A percentile compares a stretch with the other conserved stretches of the same genome.
These are phyloP conservation scores for Seiridium cupressi DNA, from an alignment of 2,329 filamentous ascomycete species.

Conservation along the genomic window DNA sequence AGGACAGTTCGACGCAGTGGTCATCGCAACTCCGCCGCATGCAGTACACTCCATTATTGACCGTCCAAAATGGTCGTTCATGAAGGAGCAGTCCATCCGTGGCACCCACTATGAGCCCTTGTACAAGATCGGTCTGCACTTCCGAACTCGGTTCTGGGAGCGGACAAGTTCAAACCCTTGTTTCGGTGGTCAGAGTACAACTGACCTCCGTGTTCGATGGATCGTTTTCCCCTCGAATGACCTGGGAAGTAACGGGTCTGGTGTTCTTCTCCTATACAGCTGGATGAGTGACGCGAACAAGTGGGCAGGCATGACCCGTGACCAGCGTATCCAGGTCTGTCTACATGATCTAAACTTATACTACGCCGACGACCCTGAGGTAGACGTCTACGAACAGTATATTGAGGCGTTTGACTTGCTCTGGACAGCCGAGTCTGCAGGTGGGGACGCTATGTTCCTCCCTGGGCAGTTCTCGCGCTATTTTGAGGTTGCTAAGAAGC, in stretches of 20 bases:
- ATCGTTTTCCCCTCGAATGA: slow-evolving; percentile 15
- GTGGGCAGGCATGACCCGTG: slow-evolving; percentile 5
- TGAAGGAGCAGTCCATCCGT: slow-evolving; percentile 12
- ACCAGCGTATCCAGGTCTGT: slow-evolving; percentile 9
- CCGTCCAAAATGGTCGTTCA: slow-evolving; percentile 10
- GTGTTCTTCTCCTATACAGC: slow-evolving; percentile 12
- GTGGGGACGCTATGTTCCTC: slow-evolving; percentile 9
- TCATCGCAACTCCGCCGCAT: background rate
- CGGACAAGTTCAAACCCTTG: slow-evolving; percentile 3
- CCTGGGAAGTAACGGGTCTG: slow-evolving; percentile 8
- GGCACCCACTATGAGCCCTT: slow-evolving; percentile 8
- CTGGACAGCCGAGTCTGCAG: slow-evolving; percentile 8
- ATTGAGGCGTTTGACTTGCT: slow-evolving; percentile 13
- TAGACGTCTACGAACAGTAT: slow-evolving; percentile 13
- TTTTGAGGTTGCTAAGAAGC: background rate
- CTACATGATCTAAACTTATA: slow-evolving; percentile 11
- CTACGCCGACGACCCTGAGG: slow-evolving; percentile 5
- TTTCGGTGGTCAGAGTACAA: slow-evolving; percentile 14
- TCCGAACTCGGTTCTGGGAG: slow-evolving; percentile 15
- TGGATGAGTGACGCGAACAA: slow-evolving; percentile 14
- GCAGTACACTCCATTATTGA: slow-evolving; percentile 2
- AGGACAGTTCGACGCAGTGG: background rate
- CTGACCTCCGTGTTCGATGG: slow-evolving; percentile 14
- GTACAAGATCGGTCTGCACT: slow-evolving; percentile 16
- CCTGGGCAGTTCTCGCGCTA: background rate